Conservation (phyloP, 352 stramenopile genomes). For the Phytophthora macrochlamydospora region DNA sequence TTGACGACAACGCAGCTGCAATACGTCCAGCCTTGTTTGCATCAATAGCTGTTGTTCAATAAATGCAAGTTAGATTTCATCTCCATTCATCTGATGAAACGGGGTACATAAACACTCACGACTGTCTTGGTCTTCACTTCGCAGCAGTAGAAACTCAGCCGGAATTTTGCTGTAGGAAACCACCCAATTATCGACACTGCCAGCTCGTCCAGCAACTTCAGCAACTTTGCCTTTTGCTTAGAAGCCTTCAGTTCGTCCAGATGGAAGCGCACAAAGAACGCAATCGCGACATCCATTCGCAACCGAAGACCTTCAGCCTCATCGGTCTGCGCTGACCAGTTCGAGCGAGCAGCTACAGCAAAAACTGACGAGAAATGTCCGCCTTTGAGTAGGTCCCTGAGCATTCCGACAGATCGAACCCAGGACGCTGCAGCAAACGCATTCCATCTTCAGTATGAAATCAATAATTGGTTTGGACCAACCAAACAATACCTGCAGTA, state of each 20-base stretch:
- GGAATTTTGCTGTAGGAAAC: conserved; percentile 62
- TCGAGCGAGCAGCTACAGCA: conserved; percentile 37
- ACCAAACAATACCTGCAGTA: conserved; percentile 63
- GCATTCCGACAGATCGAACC: conserved; percentile 64
- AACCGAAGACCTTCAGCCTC: conserved; percentile 15
- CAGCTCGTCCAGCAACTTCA: conserved; percentile 58
- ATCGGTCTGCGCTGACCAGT: conserved; percentile 32
- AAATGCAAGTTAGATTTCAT: neutral
- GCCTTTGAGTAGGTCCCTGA: conserved; percentile 33
- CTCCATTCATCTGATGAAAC: neutral
- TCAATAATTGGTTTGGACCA: neutral
- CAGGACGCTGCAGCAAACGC: conserved; percentile 42
- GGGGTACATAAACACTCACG: conserved; percentile 38
- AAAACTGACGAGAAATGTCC: conserved; percentile 55
- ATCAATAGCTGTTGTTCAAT: conserved; percentile 35
- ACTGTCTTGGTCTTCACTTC: conserved; percentile 72
- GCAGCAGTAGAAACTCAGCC: conserved; percentile 70
- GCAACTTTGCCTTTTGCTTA: conserved; percentile 46
- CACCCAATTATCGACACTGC: conserved; percentile 53
- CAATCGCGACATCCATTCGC: conserved; percentile 57
- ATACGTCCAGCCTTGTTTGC: conserved; percentile 35
- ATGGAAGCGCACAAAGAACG: conserved; percentile 75
- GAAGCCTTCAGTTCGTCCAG: conserved; percentile 56
- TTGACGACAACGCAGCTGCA: conserved; percentile 24
- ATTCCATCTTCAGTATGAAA: conserved; percentile 1